Evolutionary conservation across 345 rosid species (phyloP).

Genomic region (Arabis alpina): DNA sequence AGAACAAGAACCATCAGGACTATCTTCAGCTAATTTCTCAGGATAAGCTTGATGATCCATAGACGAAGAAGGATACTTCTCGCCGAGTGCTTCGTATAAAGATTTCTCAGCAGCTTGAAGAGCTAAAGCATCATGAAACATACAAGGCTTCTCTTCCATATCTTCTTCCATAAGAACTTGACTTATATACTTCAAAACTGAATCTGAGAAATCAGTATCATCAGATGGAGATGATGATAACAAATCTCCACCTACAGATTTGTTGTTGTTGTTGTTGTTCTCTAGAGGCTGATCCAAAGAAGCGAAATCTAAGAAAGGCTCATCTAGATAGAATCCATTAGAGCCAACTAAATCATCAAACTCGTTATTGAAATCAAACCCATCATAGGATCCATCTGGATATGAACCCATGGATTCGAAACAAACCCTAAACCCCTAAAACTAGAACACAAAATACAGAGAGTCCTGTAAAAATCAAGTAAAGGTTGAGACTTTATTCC

Average conservation of each 20-base stretch:
- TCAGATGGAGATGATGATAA: slow-evolving; percentile 52
- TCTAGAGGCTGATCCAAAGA: slow-evolving; percentile 41
- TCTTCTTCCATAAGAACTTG: slow-evolving; percentile 87
- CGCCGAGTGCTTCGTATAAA: slow-evolving; percentile 66
- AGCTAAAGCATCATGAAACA: slow-evolving; percentile 68
- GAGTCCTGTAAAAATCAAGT: not conserved
- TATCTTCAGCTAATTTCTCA: slow-evolving; percentile 37
- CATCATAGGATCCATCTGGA: slow-evolving; percentile 37
- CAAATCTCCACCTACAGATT: not conserved
- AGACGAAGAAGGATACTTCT: slow-evolving; percentile 51
- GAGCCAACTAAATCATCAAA: slow-evolving; percentile 42
- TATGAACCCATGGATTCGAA: slow-evolving; percentile 41
- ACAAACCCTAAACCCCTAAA: not conserved
- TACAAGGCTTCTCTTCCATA: slow-evolving; percentile 59
- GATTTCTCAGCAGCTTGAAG: slow-evolving; percentile 79
- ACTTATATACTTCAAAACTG: slow-evolving; percentile 63
- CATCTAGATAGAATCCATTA: slow-evolving; percentile 46
- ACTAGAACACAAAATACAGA: not conserved
- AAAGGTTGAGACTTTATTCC: slow-evolving; percentile 37
- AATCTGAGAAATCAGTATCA: slow-evolving; percentile 58
- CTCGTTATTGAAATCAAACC: slow-evolving; percentile 41
- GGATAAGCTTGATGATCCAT: slow-evolving; percentile 25
- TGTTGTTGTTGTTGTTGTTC: slow-evolving; percentile 9
- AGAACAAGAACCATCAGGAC: slow-evolving; percentile 51
- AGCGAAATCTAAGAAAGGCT: slow-evolving; percentile 44